These are phyloP conservation scores for Handroanthus guayacan DNA, from an alignment of 257 asterid species.

Conservation along the genomic window DNA sequence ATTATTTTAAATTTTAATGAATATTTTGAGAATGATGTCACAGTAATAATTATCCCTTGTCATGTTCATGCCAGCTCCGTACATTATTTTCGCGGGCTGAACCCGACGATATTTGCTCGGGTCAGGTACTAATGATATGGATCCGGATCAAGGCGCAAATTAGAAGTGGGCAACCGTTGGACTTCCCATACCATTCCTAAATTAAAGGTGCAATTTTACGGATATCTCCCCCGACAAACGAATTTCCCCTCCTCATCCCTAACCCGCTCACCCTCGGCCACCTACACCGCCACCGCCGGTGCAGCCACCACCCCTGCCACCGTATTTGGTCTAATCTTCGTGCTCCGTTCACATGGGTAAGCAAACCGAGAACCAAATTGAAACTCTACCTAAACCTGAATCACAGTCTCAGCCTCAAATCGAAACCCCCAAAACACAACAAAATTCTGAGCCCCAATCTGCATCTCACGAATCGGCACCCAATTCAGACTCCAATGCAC, in stretches of 20 bases:
- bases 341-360: conserved; percentile 64
- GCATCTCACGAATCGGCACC: conserved; percentile 34
- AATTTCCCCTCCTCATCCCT: conserved; percentile 34
- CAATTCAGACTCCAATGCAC: conserved; percentile 46
- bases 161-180: background rate
- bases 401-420: conserved; percentile 45
- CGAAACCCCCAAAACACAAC: conserved; percentile 42
- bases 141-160: background rate
- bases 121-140: background rate
- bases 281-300: conserved; percentile 23
- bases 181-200: background rate
- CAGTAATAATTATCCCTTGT: too few relatives aligned
- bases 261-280: conserved; percentile 27
- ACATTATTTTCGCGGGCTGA: background rate
- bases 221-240: conserved; percentile 35
- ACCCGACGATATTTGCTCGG: background rate
- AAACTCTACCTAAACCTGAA: conserved; percentile 44
- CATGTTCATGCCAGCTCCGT: too few relatives aligned
- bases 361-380: conserved; percentile 49
- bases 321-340: background rate
- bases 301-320: conserved; percentile 1
- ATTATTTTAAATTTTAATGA: too few relatives aligned
- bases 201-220: conserved; percentile 35
- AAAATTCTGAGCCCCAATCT: conserved; percentile 42
- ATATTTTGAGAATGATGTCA: too few relatives aligned